Evolutionary conservation across 140 eudicot species (phyloP), one percentile per base, ranked within the genome.

Genomic region (Oenanthe javanica): DNA sequence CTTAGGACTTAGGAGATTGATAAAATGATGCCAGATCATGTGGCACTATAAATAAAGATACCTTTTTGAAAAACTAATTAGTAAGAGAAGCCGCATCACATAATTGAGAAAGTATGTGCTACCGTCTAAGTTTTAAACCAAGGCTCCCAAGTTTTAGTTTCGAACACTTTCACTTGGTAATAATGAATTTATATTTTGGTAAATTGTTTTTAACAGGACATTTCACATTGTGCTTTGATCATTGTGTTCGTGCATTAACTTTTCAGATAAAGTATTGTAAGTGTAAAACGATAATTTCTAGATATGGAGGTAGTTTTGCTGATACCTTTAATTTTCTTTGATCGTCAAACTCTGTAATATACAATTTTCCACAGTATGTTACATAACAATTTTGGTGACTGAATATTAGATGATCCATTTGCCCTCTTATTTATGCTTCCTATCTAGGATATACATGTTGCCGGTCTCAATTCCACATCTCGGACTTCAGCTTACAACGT

Each of bases 381-480:
- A 9, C 19, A 45, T 19, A 19, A 72, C n/a, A 72, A 45, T 43
- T 72, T 8, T 9, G 2, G 19, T 19, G 51, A 7, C 27, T 45
- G 11, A 19, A 8, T 43, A 2, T 6, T 70, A 72, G 8, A 43
- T 43, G 50, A 72, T 45, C 18, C 38, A 21, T 45, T 43, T 19
- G 25, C 19, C n/a, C 21, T 19, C 43, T 74, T 74, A 21, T 12
- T 5, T 2, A 15, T 74, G 78, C 16, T 55, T 72, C 52, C 50
- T 49, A 5, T 78, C 69, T 83, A 88, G 92, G 88, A 83, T 66
- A 73, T 69, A 36, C 79, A 73, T 61, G n/a, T 76, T 21, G 48
- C 11, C 9, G 57, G 71, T 72, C 78, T 59, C 73, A 49, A 36
- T 71, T 57, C 67, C 47, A 48, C 79, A 1, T 51, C 38, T 38